Evolutionary conservation across 805 yeast species (phyloP).

Genomic region (Saccharomycopsis olivae): DNA sequence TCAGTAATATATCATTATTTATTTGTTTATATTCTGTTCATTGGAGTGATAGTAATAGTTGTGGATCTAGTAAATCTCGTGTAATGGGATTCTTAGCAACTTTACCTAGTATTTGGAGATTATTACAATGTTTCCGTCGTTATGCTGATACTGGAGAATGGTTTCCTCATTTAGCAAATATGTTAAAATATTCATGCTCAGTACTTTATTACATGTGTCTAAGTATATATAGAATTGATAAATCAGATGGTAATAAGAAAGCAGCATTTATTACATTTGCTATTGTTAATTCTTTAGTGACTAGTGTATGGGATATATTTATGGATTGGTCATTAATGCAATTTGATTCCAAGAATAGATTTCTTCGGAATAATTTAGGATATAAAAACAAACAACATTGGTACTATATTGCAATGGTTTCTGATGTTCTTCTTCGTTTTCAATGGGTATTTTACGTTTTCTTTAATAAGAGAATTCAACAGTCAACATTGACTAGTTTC

Average conservation of each 20-base stretch:
- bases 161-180: slow-evolving; percentile 93
- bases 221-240: slow-evolving; percentile 67
- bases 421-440: slow-evolving; percentile 68
- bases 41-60: slow-evolving; percentile 37
- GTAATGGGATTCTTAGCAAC: slow-evolving; percentile 76
- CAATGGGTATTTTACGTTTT: slow-evolving; percentile 89
- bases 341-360: slow-evolving; percentile 40
- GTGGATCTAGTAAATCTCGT: slow-evolving; percentile 74
- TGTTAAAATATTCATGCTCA: slow-evolving; percentile 61
- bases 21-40: slow-evolving; percentile 70
- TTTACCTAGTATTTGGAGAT: slow-evolving; percentile 84
- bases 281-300: slow-evolving; percentile 53
- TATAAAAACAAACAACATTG: slow-evolving; percentile 41
- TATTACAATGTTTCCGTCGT: slow-evolving; percentile 84
- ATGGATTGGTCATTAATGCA: slow-evolving; percentile 96
- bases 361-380: slow-evolving; percentile 64
- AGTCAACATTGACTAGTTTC: slow-evolving; percentile 80
- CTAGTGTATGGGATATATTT: slow-evolving; percentile 78
- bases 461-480: slow-evolving; percentile 74
- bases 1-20: slow-evolving; percentile 77
- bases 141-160: slow-evolving; percentile 87
- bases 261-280: slow-evolving; percentile 68
- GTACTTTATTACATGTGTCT: slow-evolving; percentile 59
- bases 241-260: slow-evolving; percentile 30
- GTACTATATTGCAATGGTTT: slow-evolving; percentile 65